Evolutionary conservation across 257 asterid species (phyloP).

Genomic region (Plantago major): DNA sequence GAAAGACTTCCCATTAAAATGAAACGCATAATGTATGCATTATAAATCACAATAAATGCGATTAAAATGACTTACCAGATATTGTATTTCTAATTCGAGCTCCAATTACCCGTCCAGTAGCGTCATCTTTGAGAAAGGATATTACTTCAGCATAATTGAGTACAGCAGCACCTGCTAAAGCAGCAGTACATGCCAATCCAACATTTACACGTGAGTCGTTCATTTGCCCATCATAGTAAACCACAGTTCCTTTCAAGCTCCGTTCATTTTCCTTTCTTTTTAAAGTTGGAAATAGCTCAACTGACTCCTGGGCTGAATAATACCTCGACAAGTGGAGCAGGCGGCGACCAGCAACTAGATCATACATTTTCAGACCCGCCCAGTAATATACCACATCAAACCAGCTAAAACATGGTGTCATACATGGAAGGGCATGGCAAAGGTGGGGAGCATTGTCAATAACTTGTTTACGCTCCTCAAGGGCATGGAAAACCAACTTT

Average conservation of each 20-base stretch:
- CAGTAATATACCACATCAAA: conserved; percentile 87
- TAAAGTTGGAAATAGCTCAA: conserved; percentile 84
- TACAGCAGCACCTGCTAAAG: conserved; percentile 87
- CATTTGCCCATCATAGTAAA: conserved; percentile 99
- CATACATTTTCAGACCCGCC: conserved; percentile 96
- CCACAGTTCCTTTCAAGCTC: conserved; percentile 92
- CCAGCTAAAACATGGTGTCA: conserved; percentile 99
- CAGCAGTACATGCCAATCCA: conserved; percentile 90
- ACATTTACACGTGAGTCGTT: conserved; percentile 92
- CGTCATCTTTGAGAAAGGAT: conserved; percentile 67
- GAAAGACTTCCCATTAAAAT: background rate
- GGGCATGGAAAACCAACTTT: conserved; percentile 92
- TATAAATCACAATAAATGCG: no score
- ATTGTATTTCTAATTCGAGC: conserved; percentile 72
- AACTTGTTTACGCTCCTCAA: conserved; percentile 90
- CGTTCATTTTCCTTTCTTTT: conserved; percentile 69
- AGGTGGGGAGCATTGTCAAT: conserved; percentile 95
- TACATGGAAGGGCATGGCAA: conserved; percentile 90
- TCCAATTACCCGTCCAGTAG: conserved; percentile 59
- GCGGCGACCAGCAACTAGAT: conserved; percentile 82
- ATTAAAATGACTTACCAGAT: conserved; percentile 47
- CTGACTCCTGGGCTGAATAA: conserved; percentile 85
- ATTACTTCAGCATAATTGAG: conserved; percentile 91
- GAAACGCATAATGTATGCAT: no score
- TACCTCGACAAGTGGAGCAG: conserved; percentile 87